These are phyloP conservation scores for Rhodotorula kratochvilovae DNA, from an alignment of 768 basidiomycete genomes.

Conservation along the genomic window DNA sequence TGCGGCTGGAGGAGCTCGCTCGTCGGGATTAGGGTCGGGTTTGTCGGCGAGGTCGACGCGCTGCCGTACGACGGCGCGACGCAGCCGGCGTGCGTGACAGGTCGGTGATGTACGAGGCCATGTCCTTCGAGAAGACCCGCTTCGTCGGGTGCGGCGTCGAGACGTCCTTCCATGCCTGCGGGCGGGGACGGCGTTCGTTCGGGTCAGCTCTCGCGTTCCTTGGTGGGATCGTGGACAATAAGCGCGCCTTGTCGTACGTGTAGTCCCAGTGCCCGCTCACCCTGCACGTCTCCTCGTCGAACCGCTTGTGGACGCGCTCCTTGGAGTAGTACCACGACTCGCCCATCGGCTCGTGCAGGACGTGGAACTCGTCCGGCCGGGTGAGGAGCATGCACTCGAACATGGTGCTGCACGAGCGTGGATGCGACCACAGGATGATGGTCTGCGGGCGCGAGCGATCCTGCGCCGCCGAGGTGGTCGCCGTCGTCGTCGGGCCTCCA, in stretches of 20 bases:
- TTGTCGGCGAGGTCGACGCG: slow-evolving; percentile 11
- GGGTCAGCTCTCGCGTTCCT: not conserved
- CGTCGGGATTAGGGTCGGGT: slow-evolving; percentile 43
- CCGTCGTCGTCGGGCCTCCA: not conserved
- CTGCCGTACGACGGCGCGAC: slow-evolving; percentile 19
- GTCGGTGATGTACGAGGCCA: slow-evolving; percentile 44
- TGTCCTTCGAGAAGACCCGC: slow-evolving; percentile 42
- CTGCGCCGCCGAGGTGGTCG: too few relatives aligned
- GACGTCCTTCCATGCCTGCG: slow-evolving; percentile 38
- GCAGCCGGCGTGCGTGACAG: slow-evolving; percentile 17
- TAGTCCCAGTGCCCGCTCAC: slow-evolving; percentile 22
- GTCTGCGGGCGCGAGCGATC: not conserved
- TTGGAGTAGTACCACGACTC: slow-evolving; percentile 40
- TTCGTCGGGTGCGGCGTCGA: slow-evolving; percentile 11
- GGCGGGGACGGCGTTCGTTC: not conserved
- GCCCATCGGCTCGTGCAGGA: slow-evolving; percentile 42
- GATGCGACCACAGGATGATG: slow-evolving; percentile 40
- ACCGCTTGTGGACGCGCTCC: slow-evolving; percentile 39
- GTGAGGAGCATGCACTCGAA: slow-evolving; percentile 41
- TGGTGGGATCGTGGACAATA: too few relatives aligned
- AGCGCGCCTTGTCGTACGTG: slow-evolving; percentile 38
- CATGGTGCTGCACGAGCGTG: slow-evolving; percentile 38
- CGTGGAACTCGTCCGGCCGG: slow-evolving; percentile 25
- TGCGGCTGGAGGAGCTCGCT: slow-evolving; percentile 33
- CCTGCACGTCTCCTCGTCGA: slow-evolving; percentile 23